These are phyloP conservation scores for Isabelozyma rhagii DNA, from an alignment of 805 yeast species.

Conservation along the genomic window DNA sequence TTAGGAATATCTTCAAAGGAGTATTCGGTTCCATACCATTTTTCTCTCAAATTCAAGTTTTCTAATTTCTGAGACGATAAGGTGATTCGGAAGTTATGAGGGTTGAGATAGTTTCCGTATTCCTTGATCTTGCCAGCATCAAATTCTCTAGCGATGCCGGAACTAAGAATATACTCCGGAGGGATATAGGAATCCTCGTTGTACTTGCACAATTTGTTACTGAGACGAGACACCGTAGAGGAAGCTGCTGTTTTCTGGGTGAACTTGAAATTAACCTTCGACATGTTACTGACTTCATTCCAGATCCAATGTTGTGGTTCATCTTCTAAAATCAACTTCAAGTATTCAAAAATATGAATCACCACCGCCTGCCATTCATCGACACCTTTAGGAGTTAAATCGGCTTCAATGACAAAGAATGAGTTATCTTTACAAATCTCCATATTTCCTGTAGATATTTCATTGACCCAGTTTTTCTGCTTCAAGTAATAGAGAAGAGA, in stretches of 20 bases:
- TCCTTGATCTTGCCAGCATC: constrained; percentile 52
- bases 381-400: constrained; percentile 73
- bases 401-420: constrained; percentile 65
- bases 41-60: constrained; percentile 49
- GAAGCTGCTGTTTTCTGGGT: constrained; percentile 74
- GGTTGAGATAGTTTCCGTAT: constrained; percentile 47
- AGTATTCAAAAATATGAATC: constrained; percentile 64
- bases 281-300: constrained; percentile 69
- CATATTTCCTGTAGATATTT: constrained; percentile 69
- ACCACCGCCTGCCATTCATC: constrained; percentile 59
- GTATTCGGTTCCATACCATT: constrained; percentile 92
- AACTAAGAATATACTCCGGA: constrained; percentile 57
- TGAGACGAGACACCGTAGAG: constrained; percentile 66
- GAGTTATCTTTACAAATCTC: constrained; percentile 66
- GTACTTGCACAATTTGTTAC: constrained; percentile 56
- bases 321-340: constrained; percentile 51
- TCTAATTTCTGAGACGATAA: constrained; percentile 53
- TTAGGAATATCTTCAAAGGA: constrained; percentile 42
- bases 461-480: constrained; percentile 72
- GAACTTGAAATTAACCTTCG: constrained; percentile 71
- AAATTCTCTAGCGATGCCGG: constrained; percentile 54
- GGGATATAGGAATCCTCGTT: constrained; percentile 47
- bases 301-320: constrained; percentile 78
- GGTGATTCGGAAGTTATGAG: constrained; percentile 58
- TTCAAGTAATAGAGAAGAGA: constrained; percentile 73